Evolutionary conservation across 2,329 filamentous ascomycete genomes (phyloP).

Genomic region (Rutstroemia sp.): DNA sequence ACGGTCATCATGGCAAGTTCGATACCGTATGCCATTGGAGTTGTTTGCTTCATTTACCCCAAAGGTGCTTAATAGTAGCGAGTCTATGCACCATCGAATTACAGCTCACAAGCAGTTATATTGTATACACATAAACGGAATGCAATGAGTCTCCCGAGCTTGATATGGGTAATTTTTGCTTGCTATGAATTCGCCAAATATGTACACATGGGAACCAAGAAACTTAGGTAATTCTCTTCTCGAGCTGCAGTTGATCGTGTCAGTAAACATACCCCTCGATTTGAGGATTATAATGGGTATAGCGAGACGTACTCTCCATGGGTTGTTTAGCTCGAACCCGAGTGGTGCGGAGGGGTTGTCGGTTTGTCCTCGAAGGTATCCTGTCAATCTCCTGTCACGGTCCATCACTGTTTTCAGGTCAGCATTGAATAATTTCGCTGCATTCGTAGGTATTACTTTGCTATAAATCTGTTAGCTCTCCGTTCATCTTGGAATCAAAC

Average conservation of each 20-base stretch:
- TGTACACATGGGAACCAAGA: slow-evolving; percentile 13
- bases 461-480: slow-evolving; percentile 23
- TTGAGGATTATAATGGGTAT: not conserved
- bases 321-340: slow-evolving; percentile 35
- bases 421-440: slow-evolving; percentile 6
- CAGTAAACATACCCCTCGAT: not conserved
- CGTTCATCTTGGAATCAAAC: slow-evolving; percentile 3
- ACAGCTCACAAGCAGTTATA: too few relatives aligned
- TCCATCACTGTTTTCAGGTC: slow-evolving; percentile 33
- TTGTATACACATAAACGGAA: not conserved
- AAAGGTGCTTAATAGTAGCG: too few relatives aligned
- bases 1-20: too few relatives aligned
- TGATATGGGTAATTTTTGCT: not conserved
- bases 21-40: too few relatives aligned
- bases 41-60: too few relatives aligned
- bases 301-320: slow-evolving; percentile 32
- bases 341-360: slow-evolving; percentile 31
- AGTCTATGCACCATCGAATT: too few relatives aligned
- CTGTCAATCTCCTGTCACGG: slow-evolving; percentile 34
- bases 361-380: slow-evolving; percentile 33
- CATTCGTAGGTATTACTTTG: slow-evolving; percentile 28
- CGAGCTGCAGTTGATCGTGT: slow-evolving; percentile 18
- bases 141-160: not conserved
- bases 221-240: slow-evolving; percentile 26
- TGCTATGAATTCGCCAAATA: slow-evolving; percentile 9